Evolutionary conservation across 2,329 filamentous ascomycete genomes (phyloP).

Genomic region (Colletotrichum filicis): DNA sequence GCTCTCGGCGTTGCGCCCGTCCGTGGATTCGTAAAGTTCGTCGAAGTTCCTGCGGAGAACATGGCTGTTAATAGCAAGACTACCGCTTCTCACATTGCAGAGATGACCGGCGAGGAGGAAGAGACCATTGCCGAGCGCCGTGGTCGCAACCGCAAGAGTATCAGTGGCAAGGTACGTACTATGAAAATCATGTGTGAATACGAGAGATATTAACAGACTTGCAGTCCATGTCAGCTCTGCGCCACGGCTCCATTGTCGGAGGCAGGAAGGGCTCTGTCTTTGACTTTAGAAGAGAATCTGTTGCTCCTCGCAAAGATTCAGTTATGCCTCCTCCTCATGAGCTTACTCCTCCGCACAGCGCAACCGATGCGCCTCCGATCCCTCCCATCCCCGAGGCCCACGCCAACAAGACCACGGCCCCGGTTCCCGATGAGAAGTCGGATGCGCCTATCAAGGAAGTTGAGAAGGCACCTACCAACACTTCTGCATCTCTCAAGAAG

Average conservation of each 20-base stretch:
- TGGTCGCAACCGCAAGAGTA: constrained; percentile 44
- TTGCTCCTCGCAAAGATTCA: constrained; percentile 12
- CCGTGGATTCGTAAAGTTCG: constrained; percentile 80
- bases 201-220: background rate
- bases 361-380: constrained; percentile 25
- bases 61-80: constrained; percentile 79
- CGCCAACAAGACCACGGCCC: background rate
- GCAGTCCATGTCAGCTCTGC: constrained; percentile 25
- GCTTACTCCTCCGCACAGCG: constrained; percentile 31
- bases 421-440: constrained; percentile 7
- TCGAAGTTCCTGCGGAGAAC: constrained; percentile 76
- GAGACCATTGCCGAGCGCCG: constrained; percentile 32
- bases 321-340: constrained; percentile 17
- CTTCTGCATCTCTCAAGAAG: constrained; percentile 8
- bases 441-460: constrained; percentile 21
- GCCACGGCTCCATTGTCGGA: constrained; percentile 29
- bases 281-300: constrained; percentile 27
- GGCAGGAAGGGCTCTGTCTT: constrained; percentile 26
- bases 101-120: constrained; percentile 50
- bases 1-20: constrained; percentile 72
- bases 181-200: background rate
- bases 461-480: constrained; percentile 15
- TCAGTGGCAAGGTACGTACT: constrained; percentile 48
- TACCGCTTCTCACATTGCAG: constrained; percentile 73
- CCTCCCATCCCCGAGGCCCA: constrained; percentile 24